phyloP scores from a whole-genome alignment of 805 yeast genomes.

The Tetrapisispora iriomotensis region DNA sequence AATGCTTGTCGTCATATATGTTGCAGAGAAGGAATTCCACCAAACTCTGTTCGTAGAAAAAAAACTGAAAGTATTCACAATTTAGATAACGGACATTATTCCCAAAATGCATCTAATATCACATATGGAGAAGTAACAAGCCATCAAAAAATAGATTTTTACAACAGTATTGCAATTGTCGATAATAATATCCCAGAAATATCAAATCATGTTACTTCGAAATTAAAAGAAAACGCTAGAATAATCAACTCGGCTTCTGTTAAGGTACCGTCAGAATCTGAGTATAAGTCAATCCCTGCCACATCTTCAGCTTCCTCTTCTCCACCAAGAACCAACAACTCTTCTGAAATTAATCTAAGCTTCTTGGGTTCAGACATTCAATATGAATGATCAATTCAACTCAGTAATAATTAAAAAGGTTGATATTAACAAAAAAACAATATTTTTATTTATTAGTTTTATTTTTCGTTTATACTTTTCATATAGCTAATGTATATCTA shows the following conservation, averaged over 20 bases:
- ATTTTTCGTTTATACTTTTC: background rate
- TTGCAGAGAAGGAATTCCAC: conserved; percentile 37
- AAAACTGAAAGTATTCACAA: background rate
- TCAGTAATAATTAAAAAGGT: too few relatives aligned
- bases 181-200: too few relatives aligned
- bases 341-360: background rate
- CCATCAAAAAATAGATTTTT: background rate
- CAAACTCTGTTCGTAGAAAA: conserved; percentile 2
- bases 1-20: conserved; percentile 38
- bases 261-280: too few relatives aligned
- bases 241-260: too few relatives aligned
- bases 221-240: too few relatives aligned
- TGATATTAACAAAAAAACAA: too few relatives aligned
- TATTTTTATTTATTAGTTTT: background rate
- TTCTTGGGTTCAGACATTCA: conserved; percentile 22
- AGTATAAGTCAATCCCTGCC: too few relatives aligned
- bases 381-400: conserved; percentile 3
- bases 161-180: too few relatives aligned
- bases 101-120: conserved; percentile 1
- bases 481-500: conserved; percentile 1
- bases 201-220: too few relatives aligned
- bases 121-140: background rate
- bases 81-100: background rate
- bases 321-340: background rate
- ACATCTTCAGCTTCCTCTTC: too few relatives aligned